Conservation (phyloP, 129 eudicot species). For the Ambrosia trifida region DNA sequence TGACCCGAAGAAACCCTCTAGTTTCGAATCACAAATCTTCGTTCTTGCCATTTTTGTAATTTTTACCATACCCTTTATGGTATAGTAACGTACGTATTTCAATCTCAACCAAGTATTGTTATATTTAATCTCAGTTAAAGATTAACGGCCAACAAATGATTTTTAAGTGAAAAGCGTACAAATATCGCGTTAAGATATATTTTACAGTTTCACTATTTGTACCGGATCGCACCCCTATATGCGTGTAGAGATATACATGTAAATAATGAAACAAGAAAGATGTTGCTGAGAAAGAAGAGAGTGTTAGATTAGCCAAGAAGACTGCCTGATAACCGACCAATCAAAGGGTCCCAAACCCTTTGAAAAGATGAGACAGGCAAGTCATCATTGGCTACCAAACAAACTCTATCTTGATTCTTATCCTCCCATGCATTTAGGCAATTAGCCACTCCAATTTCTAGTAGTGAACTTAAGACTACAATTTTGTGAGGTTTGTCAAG, state of each 20-base stretch:
- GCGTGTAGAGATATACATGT: not conserved
- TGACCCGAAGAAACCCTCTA: no score
- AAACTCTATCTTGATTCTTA: constrained; percentile 25
- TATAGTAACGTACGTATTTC: no score
- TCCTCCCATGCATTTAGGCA: constrained; percentile 38
- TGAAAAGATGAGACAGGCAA: constrained; percentile 49
- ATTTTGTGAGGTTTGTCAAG: constrained; percentile 15
- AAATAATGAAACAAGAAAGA: constrained; percentile 25
- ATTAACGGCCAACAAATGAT: no score
- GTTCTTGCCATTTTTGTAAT: no score
- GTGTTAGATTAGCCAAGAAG: constrained; percentile 54
- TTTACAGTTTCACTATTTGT: no score
- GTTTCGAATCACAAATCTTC: no score
- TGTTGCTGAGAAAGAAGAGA: constrained; percentile 42
- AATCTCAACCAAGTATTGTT: no score
- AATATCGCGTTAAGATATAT: no score
- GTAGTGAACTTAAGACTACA: not conserved
- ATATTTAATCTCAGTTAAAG: no score
- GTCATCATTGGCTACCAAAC: constrained; percentile 83
- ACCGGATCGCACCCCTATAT: no score
- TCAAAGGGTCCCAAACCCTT: constrained; percentile 21
- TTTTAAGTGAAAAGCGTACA: no score
- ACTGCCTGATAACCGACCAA: constrained; percentile 50
- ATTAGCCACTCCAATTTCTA: constrained; percentile 2
- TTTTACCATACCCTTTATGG: no score